Percentiles rank a stretch among this genome's conserved stretches.
phyloP scores from a whole-genome alignment of 2,329 filamentous ascomycete genomes.

The Ascochyta fabae region DNA sequence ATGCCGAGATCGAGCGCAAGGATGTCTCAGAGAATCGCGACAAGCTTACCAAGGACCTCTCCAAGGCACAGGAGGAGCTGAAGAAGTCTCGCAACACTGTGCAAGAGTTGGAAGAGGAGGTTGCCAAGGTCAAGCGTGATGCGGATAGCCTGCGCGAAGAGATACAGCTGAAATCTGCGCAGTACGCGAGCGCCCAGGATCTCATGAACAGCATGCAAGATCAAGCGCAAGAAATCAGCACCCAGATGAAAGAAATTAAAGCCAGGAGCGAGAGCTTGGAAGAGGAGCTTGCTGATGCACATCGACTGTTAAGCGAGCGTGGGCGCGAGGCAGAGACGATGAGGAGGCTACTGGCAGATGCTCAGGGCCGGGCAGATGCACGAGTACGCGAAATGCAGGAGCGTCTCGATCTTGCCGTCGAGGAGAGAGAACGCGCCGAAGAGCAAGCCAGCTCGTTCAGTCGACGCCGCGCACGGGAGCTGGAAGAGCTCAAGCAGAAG shows the following conservation, averaged over 20 bases:
- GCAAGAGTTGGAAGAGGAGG: conserved; percentile 76
- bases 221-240: conserved; percentile 83
- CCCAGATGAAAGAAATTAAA: conserved; percentile 89
- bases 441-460: conserved; percentile 84
- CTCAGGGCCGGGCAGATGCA: conserved; percentile 80
- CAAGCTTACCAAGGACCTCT: conserved; percentile 72
- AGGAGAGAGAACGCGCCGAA: conserved; percentile 90
- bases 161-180: conserved; percentile 79
- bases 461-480: conserved; percentile 77
- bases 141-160: conserved; percentile 75
- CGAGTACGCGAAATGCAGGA: conserved; percentile 88
- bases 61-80: conserved; percentile 75
- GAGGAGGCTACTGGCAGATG: conserved; percentile 84
- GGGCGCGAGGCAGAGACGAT: conserved; percentile 94
- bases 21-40: conserved; percentile 78
- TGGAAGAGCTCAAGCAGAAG: conserved; percentile 82
- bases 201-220: conserved; percentile 92
- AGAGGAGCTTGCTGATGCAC: conserved; percentile 89
- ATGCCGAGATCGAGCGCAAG: conserved; percentile 78
- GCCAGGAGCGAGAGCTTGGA: conserved; percentile 84
- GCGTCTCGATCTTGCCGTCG: conserved; percentile 86
- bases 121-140: conserved; percentile 72
- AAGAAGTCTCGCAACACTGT: conserved; percentile 62
- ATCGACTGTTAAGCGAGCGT: conserved; percentile 83
- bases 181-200: conserved; percentile 84